Conservation (phyloP, 257 asterid species). For the Dorcoceras hygrometricum region DNA sequence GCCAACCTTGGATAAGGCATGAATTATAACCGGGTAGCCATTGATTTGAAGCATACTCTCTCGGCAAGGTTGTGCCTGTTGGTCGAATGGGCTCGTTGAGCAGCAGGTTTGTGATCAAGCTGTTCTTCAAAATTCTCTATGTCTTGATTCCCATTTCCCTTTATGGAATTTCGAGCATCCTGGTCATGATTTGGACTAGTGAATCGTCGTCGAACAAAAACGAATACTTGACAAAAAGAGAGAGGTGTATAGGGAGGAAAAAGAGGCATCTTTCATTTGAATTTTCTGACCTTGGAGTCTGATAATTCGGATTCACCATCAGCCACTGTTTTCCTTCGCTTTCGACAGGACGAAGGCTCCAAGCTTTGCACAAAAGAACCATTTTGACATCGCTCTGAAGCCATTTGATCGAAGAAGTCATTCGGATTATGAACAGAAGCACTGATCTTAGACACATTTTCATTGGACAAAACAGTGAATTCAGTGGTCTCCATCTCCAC, state of each 20-base stretch:
- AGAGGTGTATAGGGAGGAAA: not conserved
- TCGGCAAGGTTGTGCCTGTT: conserved; percentile 23
- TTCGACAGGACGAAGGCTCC: not conserved
- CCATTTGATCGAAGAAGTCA: not conserved
- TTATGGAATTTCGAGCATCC: not conserved
- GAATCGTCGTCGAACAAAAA: not conserved
- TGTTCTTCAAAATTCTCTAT: not conserved
- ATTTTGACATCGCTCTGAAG: not conserved
- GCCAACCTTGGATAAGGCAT: not conserved
- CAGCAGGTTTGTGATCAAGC: not conserved
- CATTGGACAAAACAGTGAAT: not conserved
- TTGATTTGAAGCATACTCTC: conserved; percentile 9
- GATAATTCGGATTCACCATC: not conserved
- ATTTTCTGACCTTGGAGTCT: not conserved
- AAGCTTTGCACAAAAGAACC: not conserved
- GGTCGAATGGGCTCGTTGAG: conserved; percentile 10
- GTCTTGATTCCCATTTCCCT: not conserved
- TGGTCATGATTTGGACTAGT: not conserved
- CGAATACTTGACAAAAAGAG: not conserved
- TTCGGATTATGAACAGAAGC: not conserved
- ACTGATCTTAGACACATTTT: not conserved
- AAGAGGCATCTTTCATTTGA: not conserved
- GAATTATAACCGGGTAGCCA: not conserved
- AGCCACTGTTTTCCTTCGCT: not conserved
- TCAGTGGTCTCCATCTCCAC: not conserved